Evolutionary conservation across 129 eudicot species (phyloP).

Genomic region (Calendula officinalis): DNA sequence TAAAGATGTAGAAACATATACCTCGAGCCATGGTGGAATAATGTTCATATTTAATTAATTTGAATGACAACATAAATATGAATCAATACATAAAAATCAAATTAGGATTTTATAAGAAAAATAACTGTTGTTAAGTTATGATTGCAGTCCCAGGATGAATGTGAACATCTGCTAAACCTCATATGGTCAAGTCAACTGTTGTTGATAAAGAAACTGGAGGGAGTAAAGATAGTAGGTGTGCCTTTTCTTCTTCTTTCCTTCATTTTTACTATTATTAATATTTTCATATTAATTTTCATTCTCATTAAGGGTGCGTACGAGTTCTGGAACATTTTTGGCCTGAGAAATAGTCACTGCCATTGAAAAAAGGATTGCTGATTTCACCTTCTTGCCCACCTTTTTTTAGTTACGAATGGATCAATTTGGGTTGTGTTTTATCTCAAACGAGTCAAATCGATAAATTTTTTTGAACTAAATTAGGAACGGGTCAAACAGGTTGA

Average conservation of each 20-base stretch:
- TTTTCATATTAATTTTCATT: not conserved
- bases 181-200: constrained; percentile 86
- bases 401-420: not conserved
- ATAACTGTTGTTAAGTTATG: not conserved
- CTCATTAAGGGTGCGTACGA: constrained; percentile 80
- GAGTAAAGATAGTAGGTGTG: constrained; percentile 86
- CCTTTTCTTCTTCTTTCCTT: constrained; percentile 12
- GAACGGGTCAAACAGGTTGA: not conserved
- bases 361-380: constrained; percentile 91
- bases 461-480: too few relatives aligned
- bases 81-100: not conserved
- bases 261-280: constrained; percentile 2
- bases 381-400: constrained; percentile 72
- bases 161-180: constrained; percentile 90
- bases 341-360: constrained; percentile 61
- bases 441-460: not conserved
- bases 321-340: constrained; percentile 86
- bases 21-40: not conserved
- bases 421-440: constrained; percentile 6
- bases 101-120: not conserved
- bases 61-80: not conserved
- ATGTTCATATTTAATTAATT: not conserved
- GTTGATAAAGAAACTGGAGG: constrained; percentile 82
- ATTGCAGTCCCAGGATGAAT: constrained; percentile 77
- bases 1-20: not conserved